Evolutionary conservation across 768 basidiomycete genomes (phyloP).

Genomic region (Kwoniella dejecticola): DNA sequence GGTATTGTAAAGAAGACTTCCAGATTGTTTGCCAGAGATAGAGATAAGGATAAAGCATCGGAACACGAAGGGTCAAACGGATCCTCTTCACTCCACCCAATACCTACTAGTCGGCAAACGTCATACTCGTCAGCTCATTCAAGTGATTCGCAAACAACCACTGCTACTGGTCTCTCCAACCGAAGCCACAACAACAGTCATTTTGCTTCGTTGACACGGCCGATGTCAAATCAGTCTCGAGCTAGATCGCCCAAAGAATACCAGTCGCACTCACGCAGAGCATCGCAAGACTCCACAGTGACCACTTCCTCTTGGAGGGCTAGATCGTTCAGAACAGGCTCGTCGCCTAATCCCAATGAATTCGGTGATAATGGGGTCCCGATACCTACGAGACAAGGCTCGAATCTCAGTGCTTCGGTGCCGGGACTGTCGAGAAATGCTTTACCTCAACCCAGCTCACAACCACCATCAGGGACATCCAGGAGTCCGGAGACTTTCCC

Average conservation of each 20-base stretch:
- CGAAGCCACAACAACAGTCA: conserved; percentile 6
- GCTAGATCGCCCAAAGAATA: conserved; percentile 3
- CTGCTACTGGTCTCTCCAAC: conserved; percentile 1
- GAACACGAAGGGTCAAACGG: conserved; percentile 12
- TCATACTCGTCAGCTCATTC: conserved; percentile 45
- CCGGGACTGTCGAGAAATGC: conserved; percentile 36
- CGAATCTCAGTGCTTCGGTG: conserved; percentile 43
- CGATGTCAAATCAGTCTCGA: conserved; percentile 15
- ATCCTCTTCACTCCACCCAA: conserved; percentile 11
- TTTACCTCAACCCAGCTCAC: conserved; percentile 33
- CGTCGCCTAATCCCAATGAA: conserved; percentile 23
- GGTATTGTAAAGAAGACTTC: conserved; percentile 48
- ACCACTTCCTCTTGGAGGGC: conserved; percentile 33
- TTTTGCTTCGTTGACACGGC: conserved; percentile 15
- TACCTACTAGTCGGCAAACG: conserved; percentile 27
- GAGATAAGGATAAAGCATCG: conserved; percentile 20
- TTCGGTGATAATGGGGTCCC: conserved; percentile 25
- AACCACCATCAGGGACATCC: neutral
- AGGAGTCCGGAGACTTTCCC: conserved; percentile 32
- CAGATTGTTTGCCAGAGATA: conserved; percentile 34
- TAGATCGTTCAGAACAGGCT: conserved; percentile 29
- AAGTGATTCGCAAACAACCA: conserved; percentile 22
- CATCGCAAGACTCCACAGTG: conserved; percentile 40
- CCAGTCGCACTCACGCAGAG: conserved; percentile 27
- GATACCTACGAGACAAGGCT: conserved; percentile 30